Percentiles rank a stretch among this genome's conserved stretches.
These are phyloP conservation scores for Penicillium sp. DNA, from an alignment of 2,329 filamentous ascomycete species.

Conservation along the genomic window DNA sequence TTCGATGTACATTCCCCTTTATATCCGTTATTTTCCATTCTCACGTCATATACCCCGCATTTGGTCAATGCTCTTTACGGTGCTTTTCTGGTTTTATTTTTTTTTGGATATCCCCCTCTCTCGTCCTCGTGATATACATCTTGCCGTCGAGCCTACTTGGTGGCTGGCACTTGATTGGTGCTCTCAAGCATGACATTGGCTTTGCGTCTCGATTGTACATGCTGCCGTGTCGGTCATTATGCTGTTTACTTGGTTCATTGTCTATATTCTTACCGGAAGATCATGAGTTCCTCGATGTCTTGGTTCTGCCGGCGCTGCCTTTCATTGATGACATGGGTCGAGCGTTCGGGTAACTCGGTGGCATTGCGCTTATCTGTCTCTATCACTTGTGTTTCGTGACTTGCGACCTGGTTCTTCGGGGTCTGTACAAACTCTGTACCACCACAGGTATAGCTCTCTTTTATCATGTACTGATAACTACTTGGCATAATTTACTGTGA, in stretches of 20 bases:
- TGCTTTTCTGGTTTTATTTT: conserved; percentile 6
- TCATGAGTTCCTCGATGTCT: neutral
- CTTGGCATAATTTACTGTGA: conserved; percentile 5
- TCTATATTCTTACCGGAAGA: neutral
- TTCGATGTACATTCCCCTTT: neutral
- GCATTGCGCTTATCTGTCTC: conserved; percentile 3
- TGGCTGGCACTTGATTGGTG: conserved; percentile 8
- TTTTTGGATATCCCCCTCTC: conserved; percentile 9
- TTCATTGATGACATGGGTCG: conserved; percentile 1
- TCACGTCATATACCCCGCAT: conserved; percentile 28
- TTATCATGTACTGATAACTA: neutral
- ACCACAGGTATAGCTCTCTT: conserved; percentile 14
- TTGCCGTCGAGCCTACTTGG: conserved; percentile 3
- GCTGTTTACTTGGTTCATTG: conserved; percentile 1
- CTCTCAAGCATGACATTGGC: conserved; percentile 12
- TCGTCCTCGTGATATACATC: conserved; percentile 6
- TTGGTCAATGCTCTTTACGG: conserved; percentile 18
- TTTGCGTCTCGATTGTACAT: conserved; percentile 1
- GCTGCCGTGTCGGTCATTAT: conserved; percentile 2
- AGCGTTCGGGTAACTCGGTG: conserved; percentile 6
- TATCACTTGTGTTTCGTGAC: conserved; percentile 4
- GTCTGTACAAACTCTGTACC: conserved; percentile 14
- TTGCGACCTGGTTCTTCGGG: neutral
- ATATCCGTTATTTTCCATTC: conserved; percentile 12
- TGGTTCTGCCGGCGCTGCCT: neutral